These are phyloP conservation scores for Asterella californica DNA, from an alignment of 225 moss, liverwort and hornwort species.

Conservation along the genomic window DNA sequence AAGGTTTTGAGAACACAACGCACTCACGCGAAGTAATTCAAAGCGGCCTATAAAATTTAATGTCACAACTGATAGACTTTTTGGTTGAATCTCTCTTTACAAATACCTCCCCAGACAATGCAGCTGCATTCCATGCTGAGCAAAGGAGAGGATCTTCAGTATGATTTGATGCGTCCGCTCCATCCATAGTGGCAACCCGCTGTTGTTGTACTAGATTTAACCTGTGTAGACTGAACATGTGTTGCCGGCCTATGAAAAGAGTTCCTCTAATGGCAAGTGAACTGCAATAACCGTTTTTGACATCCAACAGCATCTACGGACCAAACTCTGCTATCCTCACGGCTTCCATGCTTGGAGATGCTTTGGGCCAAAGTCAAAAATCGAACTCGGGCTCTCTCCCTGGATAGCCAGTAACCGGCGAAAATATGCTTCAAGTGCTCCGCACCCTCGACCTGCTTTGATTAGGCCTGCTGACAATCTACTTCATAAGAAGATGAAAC, in stretches of 20 bases:
- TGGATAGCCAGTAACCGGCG: not conserved
- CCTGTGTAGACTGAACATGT: constrained; percentile 8
- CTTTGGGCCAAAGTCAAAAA: constrained; percentile 8
- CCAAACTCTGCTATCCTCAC: constrained; percentile 13
- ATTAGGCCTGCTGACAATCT: not conserved
- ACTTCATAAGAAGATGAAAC: not conserved
- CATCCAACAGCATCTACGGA: constrained; percentile 26
- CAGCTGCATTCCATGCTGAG: constrained; percentile 10
- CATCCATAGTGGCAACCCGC: constrained; percentile 21
- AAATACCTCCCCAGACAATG: constrained; percentile 24
- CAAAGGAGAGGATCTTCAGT: constrained; percentile 25
- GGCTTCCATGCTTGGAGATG: not conserved
- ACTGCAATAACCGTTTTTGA: constrained; percentile 26
- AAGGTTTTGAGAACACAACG: constrained; percentile 1
- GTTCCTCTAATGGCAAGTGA: constrained; percentile 22
- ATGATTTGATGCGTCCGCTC: constrained; percentile 28
- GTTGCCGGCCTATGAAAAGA: constrained; percentile 17
- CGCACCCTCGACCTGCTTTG: not conserved
- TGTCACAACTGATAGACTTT: not conserved
- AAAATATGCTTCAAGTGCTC: constrained; percentile 11
- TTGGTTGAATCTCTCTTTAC: constrained; percentile 22
- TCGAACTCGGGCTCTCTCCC: not conserved
- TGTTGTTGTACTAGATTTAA: constrained; percentile 15
- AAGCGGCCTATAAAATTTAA: not conserved
- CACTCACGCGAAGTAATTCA: constrained; percentile 11